Percentiles rank a stretch among this genome's conserved stretches.
Evolutionary conservation across 1,284 basidiomycete species (phyloP).

Genomic region (Cryptococcus sp.): DNA sequence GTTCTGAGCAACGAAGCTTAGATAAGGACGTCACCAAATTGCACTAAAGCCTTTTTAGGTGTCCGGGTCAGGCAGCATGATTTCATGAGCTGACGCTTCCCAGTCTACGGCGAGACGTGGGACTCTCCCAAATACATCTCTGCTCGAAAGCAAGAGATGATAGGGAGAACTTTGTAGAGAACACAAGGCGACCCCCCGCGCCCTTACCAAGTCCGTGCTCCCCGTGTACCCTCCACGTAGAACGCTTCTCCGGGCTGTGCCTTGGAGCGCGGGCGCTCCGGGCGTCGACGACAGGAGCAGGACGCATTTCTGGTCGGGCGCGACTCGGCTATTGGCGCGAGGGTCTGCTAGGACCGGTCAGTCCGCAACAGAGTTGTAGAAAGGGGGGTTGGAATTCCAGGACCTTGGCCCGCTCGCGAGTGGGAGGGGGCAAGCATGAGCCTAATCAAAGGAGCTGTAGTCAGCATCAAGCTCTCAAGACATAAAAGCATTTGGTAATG

Average conservation of each 20-base stretch:
- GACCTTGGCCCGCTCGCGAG: conserved; percentile 56
- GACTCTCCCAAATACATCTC: neutral
- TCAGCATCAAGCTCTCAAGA: neutral
- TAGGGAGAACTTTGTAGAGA: conserved; percentile 5
- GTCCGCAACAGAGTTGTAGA: conserved; percentile 2
- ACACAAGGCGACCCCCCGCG: conserved; percentile 43
- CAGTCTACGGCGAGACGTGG: neutral
- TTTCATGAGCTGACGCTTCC: neutral
- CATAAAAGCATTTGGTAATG: neutral
- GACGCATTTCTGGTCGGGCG: conserved; percentile 55
- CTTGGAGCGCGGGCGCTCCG: neutral
- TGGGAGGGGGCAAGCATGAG: conserved; percentile 14
- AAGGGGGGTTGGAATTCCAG: conserved; percentile 53
- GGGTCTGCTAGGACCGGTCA: conserved; percentile 48
- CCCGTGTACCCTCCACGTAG: conserved; percentile 33
- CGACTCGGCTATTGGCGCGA: conserved; percentile 39
- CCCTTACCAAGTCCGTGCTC: conserved; percentile 45
- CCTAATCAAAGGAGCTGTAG: neutral
- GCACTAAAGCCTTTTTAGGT: conserved; percentile 53
- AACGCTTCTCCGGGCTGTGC: conserved; percentile 38
- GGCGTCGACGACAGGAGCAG: conserved; percentile 6
- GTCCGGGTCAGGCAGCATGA: neutral
- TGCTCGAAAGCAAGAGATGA: neutral
- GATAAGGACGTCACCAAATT: conserved; percentile 54
- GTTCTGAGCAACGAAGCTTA: neutral